Evolutionary conservation across 2,329 filamentous ascomycete species (phyloP).

Genomic region (Ascochyta viciae-villosae): DNA sequence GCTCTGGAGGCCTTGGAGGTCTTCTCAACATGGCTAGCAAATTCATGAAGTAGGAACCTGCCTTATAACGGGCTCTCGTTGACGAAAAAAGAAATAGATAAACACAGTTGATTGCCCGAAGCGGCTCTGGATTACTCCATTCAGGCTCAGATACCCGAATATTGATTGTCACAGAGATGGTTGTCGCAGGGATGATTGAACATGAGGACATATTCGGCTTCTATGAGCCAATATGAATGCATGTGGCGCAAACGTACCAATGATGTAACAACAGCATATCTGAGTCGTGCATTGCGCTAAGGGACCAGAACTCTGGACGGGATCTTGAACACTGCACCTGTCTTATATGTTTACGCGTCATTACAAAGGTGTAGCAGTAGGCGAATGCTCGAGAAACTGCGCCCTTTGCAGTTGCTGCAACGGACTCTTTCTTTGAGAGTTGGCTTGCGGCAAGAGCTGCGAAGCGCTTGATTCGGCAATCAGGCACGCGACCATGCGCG

Average conservation of each 20-base stretch:
- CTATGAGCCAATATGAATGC: neutral
- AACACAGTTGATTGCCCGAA: neutral
- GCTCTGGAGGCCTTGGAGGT: slow-evolving; percentile 56
- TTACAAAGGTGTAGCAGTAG: neutral
- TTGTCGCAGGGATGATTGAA: neutral
- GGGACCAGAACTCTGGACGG: neutral
- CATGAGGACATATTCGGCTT: neutral
- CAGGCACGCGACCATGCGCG: slow-evolving; percentile 1
- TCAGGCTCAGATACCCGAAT: neutral
- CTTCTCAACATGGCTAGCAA: slow-evolving; percentile 67
- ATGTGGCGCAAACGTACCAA: slow-evolving; percentile 4
- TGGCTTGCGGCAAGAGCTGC: neutral
- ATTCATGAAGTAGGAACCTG: slow-evolving; percentile 57
- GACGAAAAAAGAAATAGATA: neutral
- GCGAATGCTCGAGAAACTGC: neutral
- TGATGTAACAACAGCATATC: slow-evolving; percentile 8
- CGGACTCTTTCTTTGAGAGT: neutral
- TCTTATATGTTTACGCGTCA: neutral
- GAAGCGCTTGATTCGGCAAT: neutral
- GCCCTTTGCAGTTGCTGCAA: too few relatives aligned
- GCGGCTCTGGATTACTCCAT: neutral
- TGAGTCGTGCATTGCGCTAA: slow-evolving; percentile 3
- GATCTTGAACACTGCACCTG: neutral
- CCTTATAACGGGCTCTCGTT: neutral
- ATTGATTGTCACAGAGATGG: neutral